Base-by-base conservation (phyloP, 202 grass and related monocot genomes). In the Zizania palustris region DNA sequence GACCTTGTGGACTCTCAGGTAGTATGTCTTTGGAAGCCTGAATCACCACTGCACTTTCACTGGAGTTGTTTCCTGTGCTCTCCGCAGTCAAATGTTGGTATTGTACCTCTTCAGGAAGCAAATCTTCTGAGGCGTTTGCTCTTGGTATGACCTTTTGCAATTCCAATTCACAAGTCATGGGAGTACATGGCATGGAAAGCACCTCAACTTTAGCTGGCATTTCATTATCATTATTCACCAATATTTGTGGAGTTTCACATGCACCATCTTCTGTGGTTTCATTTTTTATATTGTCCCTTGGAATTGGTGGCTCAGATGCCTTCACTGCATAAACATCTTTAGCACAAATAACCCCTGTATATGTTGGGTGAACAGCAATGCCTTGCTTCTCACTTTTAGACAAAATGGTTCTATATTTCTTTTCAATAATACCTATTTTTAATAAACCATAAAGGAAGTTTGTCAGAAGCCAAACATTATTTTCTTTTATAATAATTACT, bases 211-310 rank as follows among this genome's bases (percentile, higher is more conserved):
- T 73, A 34, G 65, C 81, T 71, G 65, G 41, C 46, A 67, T 78
- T 88, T 15, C 74, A 50, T 71, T 76, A 71, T 48, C 80, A 44
- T 55, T 82, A 53, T 72, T 80, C 63, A 63, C 63, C 64, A 36
- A 83, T 68, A 77, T 38, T 44, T 51, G 63, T 50, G 73, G 80
- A 3, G 80, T 60, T 58, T 73, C 80, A 68, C 63, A 63, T 5
- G 77, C 68, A 21, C 57, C 62, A 89, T 85, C 83, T 81, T 83
- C 75, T 34, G 61, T 86, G 48, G 41, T 80, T 45, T 80, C 67
- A 55, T 74, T 90, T 28, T 80, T 83, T 45, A 67, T 65, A 66
- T 33, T 73, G 65, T 84, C 73, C 37, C 69, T 78, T 61, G 64
- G 51, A 84, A 46, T 45, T 49, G 16, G 41, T 19, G 57, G 39